Evolutionary conservation across 805 yeast species (phyloP), one percentile per base, ranked within the genome.

Genomic region (Lipomyces starkeyi): DNA sequence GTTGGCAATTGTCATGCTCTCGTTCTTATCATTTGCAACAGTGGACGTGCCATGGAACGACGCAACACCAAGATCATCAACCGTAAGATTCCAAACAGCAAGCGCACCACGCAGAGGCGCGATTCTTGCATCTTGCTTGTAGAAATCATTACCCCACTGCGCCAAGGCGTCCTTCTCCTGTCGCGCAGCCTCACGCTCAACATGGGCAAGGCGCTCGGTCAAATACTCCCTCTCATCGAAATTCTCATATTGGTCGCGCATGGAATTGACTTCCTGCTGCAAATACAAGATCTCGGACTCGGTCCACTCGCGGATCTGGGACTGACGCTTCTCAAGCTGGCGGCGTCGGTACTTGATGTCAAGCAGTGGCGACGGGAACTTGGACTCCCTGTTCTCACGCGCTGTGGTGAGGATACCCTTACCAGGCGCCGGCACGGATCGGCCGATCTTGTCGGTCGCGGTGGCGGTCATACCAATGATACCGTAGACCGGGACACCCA

Each of bases 11-110:
- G 98, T 91, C 68, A 90, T 89, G 69, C 97, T 87, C 85, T 95
- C 99, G 80, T 96, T 95, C 91, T 95, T 95, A 80, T 95, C 99
- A 79, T 95, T 95, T 70, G 99, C 99, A 84, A 88, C 89, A 70
- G 99, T 95, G 22, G 98, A 94, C 29, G 99, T 95, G 83, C 99
- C 99, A 79, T 95, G 99, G 97, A 95, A 93, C 9, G 98, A 93
- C 63, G 97, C 95, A 75, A 93, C 98, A 61, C 91, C 97, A 78
- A 95, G 84, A 78, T 95, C 99, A 80, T 95, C 99, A 78, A 96
- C 84, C 62, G 97, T 89, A 77, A 95, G 87, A 77, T 93, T 93
- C 83, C 88, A 95, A 53, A 97, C 87, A 67, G 98, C 98, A 80
- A 95, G 86, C 13, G 98, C 92, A 73, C 99, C 99, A 83, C 98